These are phyloP conservation scores for Xerocomellus dryophilus DNA, from an alignment of 768 basidiomycete genomes.

Conservation along the genomic window DNA sequence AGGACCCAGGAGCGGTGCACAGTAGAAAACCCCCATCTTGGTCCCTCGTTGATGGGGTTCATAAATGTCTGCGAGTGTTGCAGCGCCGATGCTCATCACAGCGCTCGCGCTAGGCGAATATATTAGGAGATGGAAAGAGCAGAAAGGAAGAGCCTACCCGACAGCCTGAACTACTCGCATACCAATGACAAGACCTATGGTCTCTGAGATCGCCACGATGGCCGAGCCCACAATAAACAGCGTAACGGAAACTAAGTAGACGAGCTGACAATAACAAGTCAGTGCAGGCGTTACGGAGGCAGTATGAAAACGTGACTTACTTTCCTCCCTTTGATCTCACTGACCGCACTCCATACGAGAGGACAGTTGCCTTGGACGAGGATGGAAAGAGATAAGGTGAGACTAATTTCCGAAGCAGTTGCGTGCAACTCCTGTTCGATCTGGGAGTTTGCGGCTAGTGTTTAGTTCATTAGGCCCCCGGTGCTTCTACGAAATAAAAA, in stretches of 20 bases:
- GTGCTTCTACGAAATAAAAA: background rate
- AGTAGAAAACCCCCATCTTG: conserved; percentile 81
- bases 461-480: background rate
- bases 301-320: conserved; percentile 30
- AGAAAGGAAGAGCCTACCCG: conserved; percentile 41
- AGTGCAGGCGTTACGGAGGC: background rate
- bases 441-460: conserved; percentile 60
- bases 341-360: conserved; percentile 32
- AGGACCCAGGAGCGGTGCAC: conserved; percentile 74
- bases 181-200: conserved; percentile 57
- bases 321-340: conserved; percentile 69
- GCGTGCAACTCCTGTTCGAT: conserved; percentile 64
- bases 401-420: conserved; percentile 58
- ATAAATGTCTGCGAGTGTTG: conserved; percentile 77
- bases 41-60: conserved; percentile 72
- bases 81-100: conserved; percentile 64
- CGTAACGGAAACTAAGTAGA: conserved; percentile 52
- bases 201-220: conserved; percentile 55
- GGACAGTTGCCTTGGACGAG: conserved; percentile 59
- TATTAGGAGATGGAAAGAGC: background rate
- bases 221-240: conserved; percentile 56
- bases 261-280: conserved; percentile 35
- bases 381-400: conserved; percentile 69
- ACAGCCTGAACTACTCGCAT: conserved; percentile 65
- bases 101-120: conserved; percentile 50